Base-by-base conservation (phyloP, 1,139 yeast species). In the Williopsis jadinii region DNA sequence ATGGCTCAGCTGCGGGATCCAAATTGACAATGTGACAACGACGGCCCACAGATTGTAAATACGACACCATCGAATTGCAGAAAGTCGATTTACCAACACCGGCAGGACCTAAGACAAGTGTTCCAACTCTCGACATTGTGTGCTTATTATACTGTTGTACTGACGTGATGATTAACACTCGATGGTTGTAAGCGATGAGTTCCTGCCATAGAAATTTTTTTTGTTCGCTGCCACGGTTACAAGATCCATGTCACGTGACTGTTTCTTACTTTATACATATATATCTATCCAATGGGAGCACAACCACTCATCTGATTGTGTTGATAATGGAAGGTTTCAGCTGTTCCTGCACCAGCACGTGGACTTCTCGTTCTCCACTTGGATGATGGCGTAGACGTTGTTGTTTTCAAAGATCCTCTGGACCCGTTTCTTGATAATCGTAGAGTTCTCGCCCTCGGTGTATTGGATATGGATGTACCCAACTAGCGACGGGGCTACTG, bases 1-100 rank as follows among this genome's bases (percentile, higher is more conserved):
- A 78, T 11, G 97, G 87, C 49, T 88, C 96, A 2, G 98, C 98
- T 0, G 98, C 98, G 9, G 99, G 99, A 63, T 92, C 98, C 39
- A 94, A 68, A 59, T 92, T 92, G 26, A 92, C 97, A 35, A 94
- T 78, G 61, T 92, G 97, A 1, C 96, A 97, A 37, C 95, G 70
- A 45, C 98, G 79, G 1, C 98, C 97, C 28, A 85, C 73, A 28
- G 87, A 73, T 62, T 87, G 95, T 81, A 94, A 85, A 60, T 92
- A 85, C 2, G 95, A 66, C 42, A 94, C 84, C 46, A 92, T 75
- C 11, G 95, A 71, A 57, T 85, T 85, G 66, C 97, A 90, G 59
- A 92, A 92, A 0, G 98, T 87, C 39, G 88, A 78, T 63, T 82
- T 92, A 10, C 98, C 98, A 11, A 84, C 97, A 31, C 98, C 98